Evolutionary conservation across 2,329 filamentous ascomycete species (phyloP), one percentile per base, ranked within the genome.

Genomic region (Cyphellophora attinorum): DNA sequence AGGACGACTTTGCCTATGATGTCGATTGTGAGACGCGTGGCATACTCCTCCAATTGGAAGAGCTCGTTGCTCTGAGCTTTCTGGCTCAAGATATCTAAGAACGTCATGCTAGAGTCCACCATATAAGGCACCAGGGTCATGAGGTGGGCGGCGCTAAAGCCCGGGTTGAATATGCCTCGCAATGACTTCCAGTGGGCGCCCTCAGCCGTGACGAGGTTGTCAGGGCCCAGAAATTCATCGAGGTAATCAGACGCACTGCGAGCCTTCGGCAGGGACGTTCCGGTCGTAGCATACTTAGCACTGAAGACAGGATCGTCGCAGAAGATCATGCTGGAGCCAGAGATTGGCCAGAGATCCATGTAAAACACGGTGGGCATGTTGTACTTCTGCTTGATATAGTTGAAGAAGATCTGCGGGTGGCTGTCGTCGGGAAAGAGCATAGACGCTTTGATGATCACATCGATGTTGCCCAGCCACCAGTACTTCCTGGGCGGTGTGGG

Each of bases 141-240:
- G 5, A 56, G 42, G 36, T 57, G 47, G 31, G 39, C 42, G 4
- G 46, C 43, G 1, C 50, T 44, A 33, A 57, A 57, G 11, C 52
- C 54, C 0, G 52, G 50, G 29, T 54, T 57, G 38, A 55, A 55
- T n/a, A 50, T 43, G 16, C 46, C 46, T 21, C 54, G 47, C 17
- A 56, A 43, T 0, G 31, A 32, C 34, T 54, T 57, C 53, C 53
- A 56, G 13, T 47, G 17, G 11, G 43, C 36, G 3, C 48, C 50
- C 31, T 55, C 48, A 16, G 49, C 30, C 5, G 35, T 32, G 5
- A 49, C 40, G 19, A 53, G 41, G 32, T 50, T 47, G 25, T 44
- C 37, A 6, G 31, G 28, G 5, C 44, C 41, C 11, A 48, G 38
- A 23, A 52, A 39, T 10, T 31, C 39, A 19, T 35, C 19, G 12